Conservation (phyloP, 2,329 filamentous ascomycete genomes). For the Zymoseptoria passerinii region DNA sequence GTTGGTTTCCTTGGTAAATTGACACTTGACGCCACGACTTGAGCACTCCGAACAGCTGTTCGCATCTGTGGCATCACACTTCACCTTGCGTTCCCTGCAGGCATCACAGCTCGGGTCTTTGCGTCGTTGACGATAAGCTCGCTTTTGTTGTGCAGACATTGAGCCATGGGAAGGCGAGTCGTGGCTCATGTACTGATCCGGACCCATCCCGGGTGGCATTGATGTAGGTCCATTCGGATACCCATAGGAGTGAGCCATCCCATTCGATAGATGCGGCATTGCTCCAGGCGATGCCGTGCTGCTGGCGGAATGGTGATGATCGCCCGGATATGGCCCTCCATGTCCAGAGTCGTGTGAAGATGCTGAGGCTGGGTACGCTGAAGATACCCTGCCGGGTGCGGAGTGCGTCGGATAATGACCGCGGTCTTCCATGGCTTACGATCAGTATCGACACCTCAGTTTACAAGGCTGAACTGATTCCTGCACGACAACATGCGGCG, state of each 20-base stretch:
- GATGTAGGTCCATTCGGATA: conserved; percentile 13
- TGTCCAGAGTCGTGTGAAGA: neutral
- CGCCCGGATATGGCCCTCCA: neutral
- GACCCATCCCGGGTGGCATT: conserved; percentile 17
- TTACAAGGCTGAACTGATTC: neutral
- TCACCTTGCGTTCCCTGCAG: conserved; percentile 73
- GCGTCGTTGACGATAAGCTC: conserved; percentile 85
- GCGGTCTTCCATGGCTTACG: neutral
- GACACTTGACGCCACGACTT: conserved; percentile 91
- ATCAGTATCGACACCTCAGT: neutral
- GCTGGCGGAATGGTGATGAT: conserved; percentile 10
- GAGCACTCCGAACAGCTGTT: conserved; percentile 96
- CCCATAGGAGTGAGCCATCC: conserved; percentile 14
- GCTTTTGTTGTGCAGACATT: conserved; percentile 65
- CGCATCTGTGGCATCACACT: conserved; percentile 94
- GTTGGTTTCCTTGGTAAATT: conserved; percentile 99
- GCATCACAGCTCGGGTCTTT: conserved; percentile 98
- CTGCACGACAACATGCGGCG: neutral
- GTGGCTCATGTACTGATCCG: conserved; percentile 23
- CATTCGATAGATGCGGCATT: conserved; percentile 18
- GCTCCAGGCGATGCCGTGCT: conserved; percentile 14
- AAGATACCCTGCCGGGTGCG: neutral
- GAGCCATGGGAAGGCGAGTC: conserved; percentile 25
- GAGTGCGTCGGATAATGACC: neutral
- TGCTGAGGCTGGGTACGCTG: neutral